Base-by-base conservation (phyloP, 495 filamentous ascomycete species). In the Hypoxylon cercidicola region DNA sequence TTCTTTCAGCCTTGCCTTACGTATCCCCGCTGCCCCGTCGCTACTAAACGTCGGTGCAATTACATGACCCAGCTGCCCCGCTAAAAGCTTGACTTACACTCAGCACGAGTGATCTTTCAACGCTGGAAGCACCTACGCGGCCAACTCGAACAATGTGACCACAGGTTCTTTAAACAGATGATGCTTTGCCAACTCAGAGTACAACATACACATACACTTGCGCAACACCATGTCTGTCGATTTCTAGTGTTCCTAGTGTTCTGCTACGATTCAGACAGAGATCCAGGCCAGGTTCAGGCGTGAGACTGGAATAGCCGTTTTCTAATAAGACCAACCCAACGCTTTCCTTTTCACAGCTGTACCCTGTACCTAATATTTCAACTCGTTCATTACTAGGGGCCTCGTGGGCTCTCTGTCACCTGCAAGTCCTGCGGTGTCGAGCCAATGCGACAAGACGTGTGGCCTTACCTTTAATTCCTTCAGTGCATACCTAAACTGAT, bases 1-100 rank as follows among this genome's bases (percentile, higher is more conserved):
- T 4, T 43, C 55, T 46, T 41, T 67, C 64, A 67, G 64, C 64
- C 64, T 66, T 51, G 63, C 51, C 63, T 56, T 66, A 55, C 48
- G 55, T 35, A 57, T 56, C n/a, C n/a, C n/a, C n/a, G n/a, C n/a
- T n/a, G n/a, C n/a, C 60, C 44, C 48, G 16, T 55, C 25, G 25
- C 25, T 28, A 34, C 18, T 40, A 15, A 41, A 35, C 53, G 1
- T 8, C 5, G 39, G 25, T 16, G 47, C n/a, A 11, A 37, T 23
- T 43, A 47, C 4, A 5, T 49, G 44, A 43, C 16, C 21, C 3
- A 60, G 59, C 37, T 67, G 53, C 52, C 57, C 57, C 43, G 52
- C 57, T 23, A 28, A 28, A 28, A 7, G 49, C 62, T 49, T 20
- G 50, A 15, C 15, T 53, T 9, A 55, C 49, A 55, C 54, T n/a